phyloP scores from a whole-genome alignment of 1,139 yeast genomes.

The Magnusiomyces tetraspermus region DNA sequence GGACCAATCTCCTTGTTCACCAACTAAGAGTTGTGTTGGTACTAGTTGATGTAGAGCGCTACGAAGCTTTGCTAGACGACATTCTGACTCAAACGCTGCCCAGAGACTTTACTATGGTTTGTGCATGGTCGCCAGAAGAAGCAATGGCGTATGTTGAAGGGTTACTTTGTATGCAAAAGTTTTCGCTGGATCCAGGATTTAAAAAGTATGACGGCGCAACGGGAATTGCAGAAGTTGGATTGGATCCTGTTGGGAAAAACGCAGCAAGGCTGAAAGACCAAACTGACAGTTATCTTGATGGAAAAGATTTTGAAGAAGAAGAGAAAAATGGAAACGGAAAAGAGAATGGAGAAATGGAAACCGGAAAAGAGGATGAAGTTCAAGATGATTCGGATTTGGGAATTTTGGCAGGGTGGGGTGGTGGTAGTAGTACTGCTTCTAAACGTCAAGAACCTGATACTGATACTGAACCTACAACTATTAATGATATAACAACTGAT shows the following conservation, averaged over 20 bases:
- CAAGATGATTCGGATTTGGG: not conserved
- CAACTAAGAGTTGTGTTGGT: conserved; percentile 52
- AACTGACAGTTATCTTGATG: not conserved
- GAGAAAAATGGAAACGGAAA: not conserved
- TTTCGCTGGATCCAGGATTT: not conserved
- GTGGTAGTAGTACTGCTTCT: not conserved
- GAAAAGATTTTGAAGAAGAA: not conserved
- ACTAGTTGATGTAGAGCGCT: conserved; percentile 71
- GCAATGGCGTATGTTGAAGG: conserved; percentile 63
- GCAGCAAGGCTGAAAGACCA: not conserved
- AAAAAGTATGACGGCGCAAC: conserved; percentile 20
- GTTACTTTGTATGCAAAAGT: conserved; percentile 25
- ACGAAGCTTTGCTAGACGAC: conserved; percentile 58
- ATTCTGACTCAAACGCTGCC: conserved; percentile 26
- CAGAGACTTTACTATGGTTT: conserved; percentile 47
- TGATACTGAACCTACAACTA: not conserved
- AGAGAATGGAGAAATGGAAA: not conserved
- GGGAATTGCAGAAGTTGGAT: conserved; percentile 11
- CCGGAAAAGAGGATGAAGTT: not conserved
- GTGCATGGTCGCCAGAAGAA: conserved; percentile 79
- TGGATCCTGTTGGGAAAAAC: not conserved
- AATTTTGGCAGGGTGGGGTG: not conserved
- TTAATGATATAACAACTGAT: not conserved
- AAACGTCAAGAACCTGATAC: not conserved
- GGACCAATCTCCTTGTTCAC: not conserved